Conservation (phyloP, 75 land plant genomes). For the Sequoiadendron giganteum region DNA sequence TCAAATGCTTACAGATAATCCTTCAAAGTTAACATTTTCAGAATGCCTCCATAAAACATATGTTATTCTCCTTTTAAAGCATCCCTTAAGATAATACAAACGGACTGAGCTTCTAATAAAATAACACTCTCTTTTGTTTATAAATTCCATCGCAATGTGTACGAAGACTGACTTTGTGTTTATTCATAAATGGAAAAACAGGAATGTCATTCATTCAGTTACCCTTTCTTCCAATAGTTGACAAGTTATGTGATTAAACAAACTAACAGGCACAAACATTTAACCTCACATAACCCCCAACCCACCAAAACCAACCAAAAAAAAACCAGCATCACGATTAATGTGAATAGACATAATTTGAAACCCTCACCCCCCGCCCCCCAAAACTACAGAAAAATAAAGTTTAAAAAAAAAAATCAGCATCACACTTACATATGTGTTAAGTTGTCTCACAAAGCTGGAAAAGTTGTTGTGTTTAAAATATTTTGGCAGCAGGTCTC, state of each 20-base stretch:
- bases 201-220: not conserved
- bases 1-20: not conserved
- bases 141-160: not conserved
- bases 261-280: no score
- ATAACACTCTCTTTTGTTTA: not conserved
- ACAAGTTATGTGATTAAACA: not conserved
- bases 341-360: not conserved
- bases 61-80: not conserved
- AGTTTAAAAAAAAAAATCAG: not conserved
- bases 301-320: no score
- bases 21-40: not conserved
- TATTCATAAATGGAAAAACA: not conserved
- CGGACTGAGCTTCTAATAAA: not conserved
- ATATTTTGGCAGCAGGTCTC: slow-evolving; percentile 24
- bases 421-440: slow-evolving; percentile 12
- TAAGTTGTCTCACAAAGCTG: slow-evolving; percentile 19
- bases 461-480: slow-evolving; percentile 33
- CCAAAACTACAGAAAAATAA: no score
- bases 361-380: not conserved
- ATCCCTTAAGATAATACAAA: not conserved
- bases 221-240: not conserved
- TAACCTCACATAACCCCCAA: no score
- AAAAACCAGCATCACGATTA: not conserved
- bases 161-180: not conserved
- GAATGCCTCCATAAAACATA: not conserved